Base-by-base conservation (phyloP, 2,329 filamentous ascomycete genomes). In the Beauveria sp. region DNA sequence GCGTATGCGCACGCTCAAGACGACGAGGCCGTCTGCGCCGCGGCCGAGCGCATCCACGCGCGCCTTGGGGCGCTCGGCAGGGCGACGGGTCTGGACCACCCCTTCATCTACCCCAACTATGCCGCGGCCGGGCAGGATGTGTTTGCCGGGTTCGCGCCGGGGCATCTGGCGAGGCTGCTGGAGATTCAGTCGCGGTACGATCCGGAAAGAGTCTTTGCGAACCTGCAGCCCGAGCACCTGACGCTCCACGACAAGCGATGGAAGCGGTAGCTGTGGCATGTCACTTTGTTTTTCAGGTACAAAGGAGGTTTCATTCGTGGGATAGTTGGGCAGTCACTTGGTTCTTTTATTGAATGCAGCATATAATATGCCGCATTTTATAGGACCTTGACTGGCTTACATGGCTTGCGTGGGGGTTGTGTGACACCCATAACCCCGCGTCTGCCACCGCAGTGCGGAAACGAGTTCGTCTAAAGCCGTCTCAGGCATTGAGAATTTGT, bases 81-180 rank as follows among this genome's bases (percentile, higher is more conserved):
- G n/a, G 22, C n/a, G 3, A 51, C 16, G 56, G 48, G 48, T 9
- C 14, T 51, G 20, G 4, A 50, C n/a, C 56, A 60, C 20, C 48
- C 31, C 7, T 60, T 60, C 46, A 51, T 60, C 22, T 60, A 60
- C 45, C 31, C 31, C 31, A 60, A 60, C 48, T 60, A 60, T 10
- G 56, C 45, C 4, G 46, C 55, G 3, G 28, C 16, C 9, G 46
- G 22, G 8, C 48, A 60, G 22, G 24, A 60, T 12, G 48, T 60
- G 8, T 60, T 51, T 46, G 31, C 48, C 2, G 57, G 46, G 8
- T 43, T 31, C 24, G 22, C 34, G 16, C 48, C 22, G 5, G 57
- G 24, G 1, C 42, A 22, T 5, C 38, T 60, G 24, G 20, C 45
- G 46, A 12, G 56, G 28, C 24, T 51, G 31, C 45, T 31, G 14